Conservation (phyloP, 371 early-diverging fungal genomes). For the Chytridiales sp. region DNA sequence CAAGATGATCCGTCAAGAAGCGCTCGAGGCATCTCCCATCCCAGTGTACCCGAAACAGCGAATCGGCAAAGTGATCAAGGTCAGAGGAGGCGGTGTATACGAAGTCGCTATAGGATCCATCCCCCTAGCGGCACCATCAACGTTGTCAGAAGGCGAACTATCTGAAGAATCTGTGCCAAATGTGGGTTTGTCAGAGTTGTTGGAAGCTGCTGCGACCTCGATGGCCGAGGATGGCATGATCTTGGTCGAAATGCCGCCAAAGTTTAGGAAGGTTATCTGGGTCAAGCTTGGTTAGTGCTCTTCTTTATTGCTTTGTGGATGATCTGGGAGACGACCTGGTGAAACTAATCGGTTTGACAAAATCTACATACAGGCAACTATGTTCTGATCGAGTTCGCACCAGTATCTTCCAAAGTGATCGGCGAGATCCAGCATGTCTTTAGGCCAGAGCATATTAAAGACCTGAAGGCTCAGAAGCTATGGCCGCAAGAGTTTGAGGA, state of each 20-base stretch:
- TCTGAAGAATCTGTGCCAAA: neutral
- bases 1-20: slow-evolving; percentile 15
- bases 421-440: slow-evolving; percentile 78
- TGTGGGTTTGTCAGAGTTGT: neutral
- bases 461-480: slow-evolving; percentile 45
- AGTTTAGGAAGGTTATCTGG: slow-evolving; percentile 80
- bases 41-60: slow-evolving; percentile 5
- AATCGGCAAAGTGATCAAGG: slow-evolving; percentile 22
- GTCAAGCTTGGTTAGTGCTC: slow-evolving; percentile 67
- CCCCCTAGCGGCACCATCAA: neutral
- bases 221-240: slow-evolving; percentile 47
- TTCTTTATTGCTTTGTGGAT: neutral
- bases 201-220: neutral
- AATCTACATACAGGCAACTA: slow-evolving; percentile 17
- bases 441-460: slow-evolving; percentile 73
- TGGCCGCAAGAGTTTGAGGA: slow-evolving; percentile 56
- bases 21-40: slow-evolving; percentile 14
- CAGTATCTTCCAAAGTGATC: slow-evolving; percentile 65
- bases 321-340: neutral
- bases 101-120: slow-evolving; percentile 8
- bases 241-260: slow-evolving; percentile 72
- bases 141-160: neutral
- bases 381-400: slow-evolving; percentile 19
- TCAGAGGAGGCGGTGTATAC: slow-evolving; percentile 27
- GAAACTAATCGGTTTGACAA: neutral